phyloP scores from a whole-genome alignment of 139 green algal genomes.

The Spirogloea muscicola region DNA sequence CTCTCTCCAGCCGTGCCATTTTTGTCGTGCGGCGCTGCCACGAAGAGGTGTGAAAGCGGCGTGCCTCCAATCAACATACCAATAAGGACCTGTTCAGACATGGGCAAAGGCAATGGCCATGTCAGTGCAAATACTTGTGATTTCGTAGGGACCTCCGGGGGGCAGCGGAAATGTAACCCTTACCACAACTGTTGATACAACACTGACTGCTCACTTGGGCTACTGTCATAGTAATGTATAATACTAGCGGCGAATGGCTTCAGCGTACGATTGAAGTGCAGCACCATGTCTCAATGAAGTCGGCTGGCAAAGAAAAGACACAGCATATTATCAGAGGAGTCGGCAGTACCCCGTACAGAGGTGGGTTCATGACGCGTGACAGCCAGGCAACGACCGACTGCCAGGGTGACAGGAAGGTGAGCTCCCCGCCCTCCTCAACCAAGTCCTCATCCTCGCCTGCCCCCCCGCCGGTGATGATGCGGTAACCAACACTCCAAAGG shows the following conservation, averaged over 20 bases:
- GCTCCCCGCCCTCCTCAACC: not conserved
- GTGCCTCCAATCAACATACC: constrained; percentile 54
- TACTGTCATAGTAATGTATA: no score
- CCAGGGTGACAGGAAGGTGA: not conserved
- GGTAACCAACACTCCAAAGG: constrained; percentile 60
- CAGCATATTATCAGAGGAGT: no score
- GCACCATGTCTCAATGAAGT: no score
- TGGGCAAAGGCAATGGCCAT: no score
- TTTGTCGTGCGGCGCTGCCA: not conserved
- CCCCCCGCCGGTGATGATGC: not conserved
- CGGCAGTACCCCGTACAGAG: constrained; percentile 58
- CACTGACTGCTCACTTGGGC: no score
- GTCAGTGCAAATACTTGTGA: no score
- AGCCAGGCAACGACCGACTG: constrained; percentile 18
- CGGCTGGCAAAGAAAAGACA: no score
- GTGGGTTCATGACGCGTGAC: constrained; percentile 56
- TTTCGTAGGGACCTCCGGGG: no score
- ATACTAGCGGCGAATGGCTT: no score
- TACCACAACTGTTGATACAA: no score
- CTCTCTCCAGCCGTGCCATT: not conserved
- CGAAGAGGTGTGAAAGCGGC: constrained; percentile 40
- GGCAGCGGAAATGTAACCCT: no score
- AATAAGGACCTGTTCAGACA: constrained; percentile 50
- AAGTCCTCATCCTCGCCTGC: not conserved
- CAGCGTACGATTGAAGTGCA: no score